Conservation (phyloP, 169 alveolate species). For the Gregarina niphandrodes region DNA sequence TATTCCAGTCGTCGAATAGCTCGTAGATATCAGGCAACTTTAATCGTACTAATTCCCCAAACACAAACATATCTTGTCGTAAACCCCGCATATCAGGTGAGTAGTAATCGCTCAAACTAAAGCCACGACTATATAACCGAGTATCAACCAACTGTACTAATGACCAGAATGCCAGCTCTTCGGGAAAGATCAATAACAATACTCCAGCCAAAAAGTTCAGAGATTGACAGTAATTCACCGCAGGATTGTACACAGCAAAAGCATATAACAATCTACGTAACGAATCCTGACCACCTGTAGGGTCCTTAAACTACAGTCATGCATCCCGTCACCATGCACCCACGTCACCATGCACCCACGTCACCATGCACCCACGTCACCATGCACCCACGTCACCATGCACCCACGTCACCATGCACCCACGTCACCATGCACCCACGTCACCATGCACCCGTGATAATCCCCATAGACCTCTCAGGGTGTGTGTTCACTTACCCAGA, state of each 20-base stretch:
- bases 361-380: no score
- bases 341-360: no score
- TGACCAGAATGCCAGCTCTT: constrained; percentile 48
- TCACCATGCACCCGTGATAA: background rate
- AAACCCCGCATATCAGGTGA: constrained; percentile 43
- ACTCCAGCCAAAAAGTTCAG: constrained; percentile 46
- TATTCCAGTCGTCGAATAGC: constrained; percentile 31
- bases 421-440: no score
- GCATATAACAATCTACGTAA: constrained; percentile 46
- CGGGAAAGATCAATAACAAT: constrained; percentile 38
- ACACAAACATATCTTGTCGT: constrained; percentile 40
- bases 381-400: no score
- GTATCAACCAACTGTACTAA: constrained; percentile 45
- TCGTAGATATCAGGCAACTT: background rate
- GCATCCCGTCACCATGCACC: background rate
- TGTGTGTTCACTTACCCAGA: constrained; percentile 29
- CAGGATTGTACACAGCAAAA: constrained; percentile 46
- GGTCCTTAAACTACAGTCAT: background rate
- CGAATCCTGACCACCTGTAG: constrained; percentile 24
- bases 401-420: no score
- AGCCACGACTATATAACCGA: constrained; percentile 5
- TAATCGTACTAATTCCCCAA: constrained; percentile 13
- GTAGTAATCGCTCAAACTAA: constrained; percentile 29
- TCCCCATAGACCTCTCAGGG: constrained; percentile 8
- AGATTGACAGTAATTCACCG: constrained; percentile 42